Evolutionary conservation across 768 basidiomycete genomes (phyloP).

Genomic region (Infundibulicybe gibba): DNA sequence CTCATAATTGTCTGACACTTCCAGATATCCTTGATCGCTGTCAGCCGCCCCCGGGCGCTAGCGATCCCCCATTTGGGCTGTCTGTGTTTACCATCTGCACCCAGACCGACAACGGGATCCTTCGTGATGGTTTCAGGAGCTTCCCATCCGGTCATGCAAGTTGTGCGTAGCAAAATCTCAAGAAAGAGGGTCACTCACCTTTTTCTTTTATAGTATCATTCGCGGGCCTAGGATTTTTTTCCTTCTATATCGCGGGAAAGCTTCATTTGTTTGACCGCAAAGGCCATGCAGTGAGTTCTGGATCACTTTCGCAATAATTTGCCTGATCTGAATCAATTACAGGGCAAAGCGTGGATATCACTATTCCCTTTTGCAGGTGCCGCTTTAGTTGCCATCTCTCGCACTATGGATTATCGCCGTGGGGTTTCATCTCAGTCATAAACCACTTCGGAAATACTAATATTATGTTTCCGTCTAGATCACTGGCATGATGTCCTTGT

Average conservation of each 20-base stretch:
- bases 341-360: conserved; percentile 83
- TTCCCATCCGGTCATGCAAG: conserved; percentile 93
- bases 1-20: conserved; percentile 1
- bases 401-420: conserved; percentile 93
- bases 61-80: conserved; percentile 70
- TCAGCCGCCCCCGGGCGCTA: conserved; percentile 58
- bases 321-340: conserved; percentile 10
- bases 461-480: conserved; percentile 54
- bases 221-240: conserved; percentile 86
- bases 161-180: conserved; percentile 39
- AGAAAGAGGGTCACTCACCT: conserved; percentile 1
- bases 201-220: conserved; percentile 65
- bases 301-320: background rate
- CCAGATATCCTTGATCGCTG: conserved; percentile 70
- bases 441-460: background rate
- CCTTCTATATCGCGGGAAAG: conserved; percentile 90
- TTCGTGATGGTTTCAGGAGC: conserved; percentile 86
- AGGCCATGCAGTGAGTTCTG: conserved; percentile 60
- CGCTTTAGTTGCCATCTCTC: conserved; percentile 73
- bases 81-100: conserved; percentile 80
- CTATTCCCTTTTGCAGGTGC: conserved; percentile 77
- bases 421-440: conserved; percentile 21
- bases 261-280: conserved; percentile 83
- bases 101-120: conserved; percentile 48
- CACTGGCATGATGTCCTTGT: conserved; percentile 92